A percentile compares a stretch with the other conserved stretches of the same genome.
These are phyloP conservation scores for Lachnellula hyalina DNA, from an alignment of 2,329 filamentous ascomycete genomes.

Conservation along the genomic window DNA sequence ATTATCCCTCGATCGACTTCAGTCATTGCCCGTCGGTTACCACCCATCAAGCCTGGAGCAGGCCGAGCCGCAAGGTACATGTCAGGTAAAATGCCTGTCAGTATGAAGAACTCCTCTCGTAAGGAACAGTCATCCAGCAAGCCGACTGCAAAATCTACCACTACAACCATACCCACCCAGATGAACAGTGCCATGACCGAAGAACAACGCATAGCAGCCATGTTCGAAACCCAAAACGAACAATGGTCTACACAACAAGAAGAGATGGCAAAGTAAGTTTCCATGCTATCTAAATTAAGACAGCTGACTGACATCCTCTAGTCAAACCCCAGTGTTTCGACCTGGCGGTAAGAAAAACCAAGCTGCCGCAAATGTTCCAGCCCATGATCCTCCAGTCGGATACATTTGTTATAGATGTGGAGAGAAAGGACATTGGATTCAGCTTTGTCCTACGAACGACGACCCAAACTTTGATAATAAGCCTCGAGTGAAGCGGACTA, in stretches of 20 bases:
- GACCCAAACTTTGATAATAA: constrained; percentile 94
- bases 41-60: constrained; percentile 77
- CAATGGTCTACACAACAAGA: constrained; percentile 93
- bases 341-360: constrained; percentile 44
- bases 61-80: constrained; percentile 93
- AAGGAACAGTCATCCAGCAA: constrained; percentile 58
- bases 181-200: constrained; percentile 82
- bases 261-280: constrained; percentile 72
- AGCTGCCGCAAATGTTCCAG: constrained; percentile 66
- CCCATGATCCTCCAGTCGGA: constrained; percentile 86
- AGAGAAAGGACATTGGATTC: constrained; percentile 99
- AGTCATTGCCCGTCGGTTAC: constrained; percentile 81
- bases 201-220: constrained; percentile 87
- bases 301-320: constrained; percentile 36
- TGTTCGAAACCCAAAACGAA: constrained; percentile 84
- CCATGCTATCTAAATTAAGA: constrained; percentile 30
- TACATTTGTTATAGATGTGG: constrained; percentile 97
- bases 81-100: constrained; percentile 88
- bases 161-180: constrained; percentile 50
- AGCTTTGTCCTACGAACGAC: constrained; percentile 96
- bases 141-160: constrained; percentile 47
- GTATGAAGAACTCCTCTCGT: constrained; percentile 73
- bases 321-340: constrained; percentile 59
- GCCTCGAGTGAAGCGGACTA: constrained; percentile 90
- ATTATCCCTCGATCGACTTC: constrained; percentile 94